Base-by-base conservation (phyloP, 2,329 filamentous ascomycete species). In the Colletotrichum gloeosporioides region DNA sequence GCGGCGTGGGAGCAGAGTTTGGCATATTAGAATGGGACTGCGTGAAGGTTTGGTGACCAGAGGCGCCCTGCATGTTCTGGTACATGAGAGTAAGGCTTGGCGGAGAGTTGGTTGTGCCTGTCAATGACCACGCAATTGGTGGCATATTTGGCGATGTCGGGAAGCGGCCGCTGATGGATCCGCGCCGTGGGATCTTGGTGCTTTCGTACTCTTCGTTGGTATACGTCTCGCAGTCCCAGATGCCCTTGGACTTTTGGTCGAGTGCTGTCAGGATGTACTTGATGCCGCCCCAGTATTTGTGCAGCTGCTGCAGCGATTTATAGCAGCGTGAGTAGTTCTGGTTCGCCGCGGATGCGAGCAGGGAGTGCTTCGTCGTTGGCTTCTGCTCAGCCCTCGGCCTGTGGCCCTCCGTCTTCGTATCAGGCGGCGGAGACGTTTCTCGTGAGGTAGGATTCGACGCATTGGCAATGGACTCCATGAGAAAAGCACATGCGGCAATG, bases 241-340 rank as follows among this genome's bases (percentile, higher is more conserved):
- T 95, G 1, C 95, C 95, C 82, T 96, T 95, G 16, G 95, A 93
- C 82, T 97, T 97, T 80, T 98, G 95, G 79, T 98, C 95, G 13
- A 98, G 87, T 0, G 95, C 95, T 0, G 95, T 96, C 49, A 98
- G 86, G 53, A 98, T 98, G 82, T 98, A 98, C 73, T 95, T 93
- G 31, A 95, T 93, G 9, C 95, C 95, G 44, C 94, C 94, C 95
- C 95, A 98, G 81, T 97, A 97, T 1, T 90, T 90, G 79, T 97
- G 92, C n/a, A 98, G 87, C 62, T 95, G 93, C 79, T 96, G 92
- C 13, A 98, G 85, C 0, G 95, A 95, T 81, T 95, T 95, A 83
- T 97, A 96, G 82, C 95, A 98, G 10, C 93, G 90, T 81, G 96
- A 95, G 79, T 98, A 98, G 80, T 98, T 96, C 80, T 96, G 94